Conservation (phyloP, 306 rosid genomes). For the Sechiopsis laciniata region DNA sequence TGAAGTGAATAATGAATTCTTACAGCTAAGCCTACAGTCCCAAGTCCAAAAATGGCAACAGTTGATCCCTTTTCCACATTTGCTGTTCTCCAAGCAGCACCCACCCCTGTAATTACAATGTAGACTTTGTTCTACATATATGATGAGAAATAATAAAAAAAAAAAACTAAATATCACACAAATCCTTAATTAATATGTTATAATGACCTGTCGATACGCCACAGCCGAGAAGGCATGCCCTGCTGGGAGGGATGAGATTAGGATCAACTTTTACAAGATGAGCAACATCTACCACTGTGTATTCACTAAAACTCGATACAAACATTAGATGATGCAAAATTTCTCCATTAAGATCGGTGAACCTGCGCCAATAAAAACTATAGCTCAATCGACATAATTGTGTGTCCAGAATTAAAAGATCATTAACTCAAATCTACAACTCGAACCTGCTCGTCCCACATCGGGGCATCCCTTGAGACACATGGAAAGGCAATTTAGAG, state of each 20-base stretch:
- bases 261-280: slow-evolving; percentile 47
- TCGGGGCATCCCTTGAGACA: slow-evolving; percentile 40
- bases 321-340: slow-evolving; percentile 47
- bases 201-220: slow-evolving; percentile 63
- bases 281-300: slow-evolving; percentile 62
- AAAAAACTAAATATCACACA: no score
- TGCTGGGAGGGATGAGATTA: slow-evolving; percentile 31
- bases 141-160: no score
- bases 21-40: slow-evolving; percentile 80
- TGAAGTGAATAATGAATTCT: slow-evolving; percentile 23
- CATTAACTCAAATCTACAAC: no score
- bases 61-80: slow-evolving; percentile 50
- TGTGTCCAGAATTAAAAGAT: no score
- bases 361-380: slow-evolving; percentile 27
- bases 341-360: slow-evolving; percentile 55
- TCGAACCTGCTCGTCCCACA: slow-evolving; percentile 27
- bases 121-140: no score
- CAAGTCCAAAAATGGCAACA: slow-evolving; percentile 75
- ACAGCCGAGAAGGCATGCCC: slow-evolving; percentile 55
- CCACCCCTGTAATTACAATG: slow-evolving; percentile 10
- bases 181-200: no score
- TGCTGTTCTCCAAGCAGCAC: slow-evolving; percentile 50
- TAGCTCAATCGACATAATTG: no score
- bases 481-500: background rate
- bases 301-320: slow-evolving; percentile 68